phyloP scores from a whole-genome alignment of 768 basidiomycete species.

The Xanthoconium stramineum region DNA sequence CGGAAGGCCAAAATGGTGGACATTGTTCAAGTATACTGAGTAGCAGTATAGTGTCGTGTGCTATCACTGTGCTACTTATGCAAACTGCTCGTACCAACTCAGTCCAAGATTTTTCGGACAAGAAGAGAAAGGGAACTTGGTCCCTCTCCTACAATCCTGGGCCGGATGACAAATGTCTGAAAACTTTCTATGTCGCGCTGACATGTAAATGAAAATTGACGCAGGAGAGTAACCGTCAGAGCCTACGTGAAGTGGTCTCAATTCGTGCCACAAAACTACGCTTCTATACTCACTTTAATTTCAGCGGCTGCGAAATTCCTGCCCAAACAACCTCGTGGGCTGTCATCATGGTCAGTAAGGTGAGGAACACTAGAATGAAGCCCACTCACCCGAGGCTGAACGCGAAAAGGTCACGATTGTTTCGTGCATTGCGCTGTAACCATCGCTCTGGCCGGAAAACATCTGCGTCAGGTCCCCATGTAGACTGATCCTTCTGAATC shows the following conservation, averaged over 20 bases:
- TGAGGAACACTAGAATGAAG: background rate
- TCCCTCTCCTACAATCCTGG: slow-evolving; percentile 50
- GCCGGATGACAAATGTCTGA: slow-evolving; percentile 64
- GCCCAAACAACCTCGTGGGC: slow-evolving; percentile 60
- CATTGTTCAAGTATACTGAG: no score
- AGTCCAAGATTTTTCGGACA: slow-evolving; percentile 34
- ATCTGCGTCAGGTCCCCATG: slow-evolving; percentile 61
- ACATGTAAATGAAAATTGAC: slow-evolving; percentile 53
- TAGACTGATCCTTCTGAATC: slow-evolving; percentile 46
- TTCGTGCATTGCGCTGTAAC: slow-evolving; percentile 42
- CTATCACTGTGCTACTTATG: no score
- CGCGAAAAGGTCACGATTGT: slow-evolving; percentile 47
- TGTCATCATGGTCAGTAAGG: slow-evolving; percentile 25
- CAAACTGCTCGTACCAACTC: background rate
- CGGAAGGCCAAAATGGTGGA: background rate
- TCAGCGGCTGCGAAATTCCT: slow-evolving; percentile 56
- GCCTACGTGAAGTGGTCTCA: slow-evolving; percentile 20
- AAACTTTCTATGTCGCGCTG: slow-evolving; percentile 55
- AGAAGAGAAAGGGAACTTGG: slow-evolving; percentile 56
- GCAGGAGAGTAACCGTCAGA: slow-evolving; percentile 49
- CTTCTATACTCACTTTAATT: slow-evolving; percentile 46
- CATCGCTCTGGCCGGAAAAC: slow-evolving; percentile 62
- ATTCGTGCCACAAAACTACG: slow-evolving; percentile 19
- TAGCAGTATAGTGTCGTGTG: no score
- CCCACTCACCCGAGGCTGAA: slow-evolving; percentile 54